These are phyloP conservation scores for Cordyceps cicadae DNA, from an alignment of 2,329 filamentous ascomycete species.

Conservation along the genomic window DNA sequence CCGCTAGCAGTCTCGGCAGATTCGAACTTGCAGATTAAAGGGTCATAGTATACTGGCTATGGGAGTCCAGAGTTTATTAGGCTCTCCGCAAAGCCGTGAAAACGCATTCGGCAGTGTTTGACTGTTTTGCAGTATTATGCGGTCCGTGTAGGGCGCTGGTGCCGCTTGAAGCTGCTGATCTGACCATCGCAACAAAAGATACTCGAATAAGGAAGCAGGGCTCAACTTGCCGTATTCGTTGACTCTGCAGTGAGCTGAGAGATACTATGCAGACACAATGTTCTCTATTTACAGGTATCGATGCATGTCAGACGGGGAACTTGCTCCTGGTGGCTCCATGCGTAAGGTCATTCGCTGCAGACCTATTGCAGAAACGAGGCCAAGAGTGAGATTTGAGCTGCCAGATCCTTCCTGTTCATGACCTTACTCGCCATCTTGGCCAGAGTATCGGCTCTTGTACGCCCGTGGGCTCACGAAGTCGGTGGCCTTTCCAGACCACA, in stretches of 20 bases:
- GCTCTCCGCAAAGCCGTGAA: neutral
- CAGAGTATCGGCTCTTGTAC: constrained; percentile 56
- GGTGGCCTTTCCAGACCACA: constrained; percentile 63
- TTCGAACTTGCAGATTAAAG: too few species aligned
- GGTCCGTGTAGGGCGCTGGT: neutral
- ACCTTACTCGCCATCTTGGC: neutral
- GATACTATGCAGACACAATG: neutral
- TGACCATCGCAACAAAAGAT: neutral
- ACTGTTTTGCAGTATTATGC: neutral
- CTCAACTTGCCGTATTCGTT: neutral
- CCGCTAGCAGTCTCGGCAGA: too few species aligned
- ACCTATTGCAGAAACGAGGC: neutral
- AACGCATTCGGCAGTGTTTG: neutral
- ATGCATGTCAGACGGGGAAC: neutral
- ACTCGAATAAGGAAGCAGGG: neutral
- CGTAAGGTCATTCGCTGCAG: neutral
- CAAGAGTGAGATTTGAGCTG: neutral
- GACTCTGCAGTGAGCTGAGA: neutral
- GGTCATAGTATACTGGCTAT: neutral
- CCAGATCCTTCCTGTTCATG: neutral
- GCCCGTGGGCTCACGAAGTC: constrained; percentile 75
- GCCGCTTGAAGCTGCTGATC: too few species aligned
- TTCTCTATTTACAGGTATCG: neutral
- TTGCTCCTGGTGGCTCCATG: neutral
- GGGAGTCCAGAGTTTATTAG: neutral